Conservation (phyloP, 1,284 basidiomycete species). For the Boletus nobilissimus region DNA sequence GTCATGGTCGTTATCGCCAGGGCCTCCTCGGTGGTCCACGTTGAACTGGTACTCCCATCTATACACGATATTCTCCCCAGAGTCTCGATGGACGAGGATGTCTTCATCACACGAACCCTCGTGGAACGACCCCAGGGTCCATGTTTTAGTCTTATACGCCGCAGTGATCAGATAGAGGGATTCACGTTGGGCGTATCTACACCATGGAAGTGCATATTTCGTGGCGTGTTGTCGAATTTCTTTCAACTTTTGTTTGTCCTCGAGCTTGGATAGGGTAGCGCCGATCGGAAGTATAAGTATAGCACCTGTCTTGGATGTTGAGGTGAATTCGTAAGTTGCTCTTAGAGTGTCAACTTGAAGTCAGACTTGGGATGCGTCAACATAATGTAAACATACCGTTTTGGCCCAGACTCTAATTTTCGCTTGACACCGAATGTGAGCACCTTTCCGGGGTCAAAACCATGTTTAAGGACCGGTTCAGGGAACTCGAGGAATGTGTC, state of each 20-base stretch:
- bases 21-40: neutral
- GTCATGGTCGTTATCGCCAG: neutral
- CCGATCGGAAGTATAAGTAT: neutral
- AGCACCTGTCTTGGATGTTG: neutral
- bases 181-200: neutral
- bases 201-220: neutral
- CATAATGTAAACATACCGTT: too few species aligned
- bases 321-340: neutral
- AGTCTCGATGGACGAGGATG: neutral
- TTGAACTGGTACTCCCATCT: neutral
- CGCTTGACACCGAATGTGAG: neutral
- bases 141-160: neutral
- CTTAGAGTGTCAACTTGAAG: neutral
- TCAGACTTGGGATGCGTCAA: neutral
- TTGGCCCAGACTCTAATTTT: too few species aligned
- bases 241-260: neutral
- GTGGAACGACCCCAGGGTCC: neutral
- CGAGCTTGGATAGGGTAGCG: neutral
- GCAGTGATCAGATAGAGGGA: constrained; percentile 1
- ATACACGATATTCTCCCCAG: neutral
- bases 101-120: neutral
- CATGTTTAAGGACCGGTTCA: neutral
- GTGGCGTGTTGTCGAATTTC: neutral
- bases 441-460: neutral
- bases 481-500: too few species aligned